Evolutionary conservation across 148 eudicot species (phyloP).

Genomic region (Spergularia marina): DNA sequence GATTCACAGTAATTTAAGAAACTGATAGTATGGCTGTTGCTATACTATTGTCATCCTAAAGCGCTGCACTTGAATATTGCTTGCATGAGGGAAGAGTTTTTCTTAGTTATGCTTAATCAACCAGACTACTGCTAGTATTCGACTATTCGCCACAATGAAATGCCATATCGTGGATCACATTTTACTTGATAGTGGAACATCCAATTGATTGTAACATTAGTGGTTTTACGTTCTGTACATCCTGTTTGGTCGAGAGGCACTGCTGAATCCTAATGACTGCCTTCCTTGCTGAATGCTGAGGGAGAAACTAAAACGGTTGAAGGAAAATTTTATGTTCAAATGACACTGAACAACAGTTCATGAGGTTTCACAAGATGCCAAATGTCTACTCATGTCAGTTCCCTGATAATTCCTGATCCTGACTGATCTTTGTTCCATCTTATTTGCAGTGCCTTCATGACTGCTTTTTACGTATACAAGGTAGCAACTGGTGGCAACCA

Average conservation of each 20-base stretch:
- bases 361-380: not conserved
- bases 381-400: not conserved
- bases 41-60: not conserved
- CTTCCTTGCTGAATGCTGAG: no score
- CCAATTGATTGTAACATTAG: no score
- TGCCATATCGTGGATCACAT: no score
- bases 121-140: no score
- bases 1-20: not conserved
- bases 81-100: not conserved
- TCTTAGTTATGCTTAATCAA: not conserved
- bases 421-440: conserved; percentile 14
- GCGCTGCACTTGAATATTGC: not conserved
- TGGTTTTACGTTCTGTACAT: no score
- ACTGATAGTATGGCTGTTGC: not conserved
- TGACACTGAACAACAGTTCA: not conserved
- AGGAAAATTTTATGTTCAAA: no score
- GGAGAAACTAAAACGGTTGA: no score
- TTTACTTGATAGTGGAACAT: no score
- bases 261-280: no score
- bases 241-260: no score
- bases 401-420: conserved; percentile 22
- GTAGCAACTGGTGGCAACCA: conserved; percentile 85
- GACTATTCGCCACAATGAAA: no score
- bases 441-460: conserved; percentile 78
- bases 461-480: conserved; percentile 81